These are phyloP conservation scores for Arbutus unedo DNA, from an alignment of 148 eudicot species.

Conservation along the genomic window DNA sequence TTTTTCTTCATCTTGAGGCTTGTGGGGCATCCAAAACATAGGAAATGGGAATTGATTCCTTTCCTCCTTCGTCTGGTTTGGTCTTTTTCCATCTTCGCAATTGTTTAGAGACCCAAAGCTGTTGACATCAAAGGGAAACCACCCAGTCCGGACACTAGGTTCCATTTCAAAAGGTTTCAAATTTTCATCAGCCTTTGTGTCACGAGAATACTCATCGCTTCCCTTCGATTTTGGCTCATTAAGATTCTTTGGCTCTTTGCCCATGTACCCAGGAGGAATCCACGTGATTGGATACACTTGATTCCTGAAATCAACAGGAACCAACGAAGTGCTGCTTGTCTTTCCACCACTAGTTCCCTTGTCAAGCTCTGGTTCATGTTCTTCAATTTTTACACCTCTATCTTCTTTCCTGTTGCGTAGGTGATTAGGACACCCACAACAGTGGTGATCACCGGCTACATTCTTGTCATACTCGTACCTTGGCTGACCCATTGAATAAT, in stretches of 20 bases:
- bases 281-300: slow-evolving; percentile 41
- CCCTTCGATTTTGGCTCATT: slow-evolving; percentile 14
- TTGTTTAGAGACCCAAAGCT: slow-evolving; percentile 26
- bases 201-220: slow-evolving; percentile 8
- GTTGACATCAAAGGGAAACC: slow-evolving; percentile 41
- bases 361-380: slow-evolving; percentile 40
- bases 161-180: slow-evolving; percentile 18
- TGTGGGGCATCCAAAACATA: slow-evolving; percentile 54
- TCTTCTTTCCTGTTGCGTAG: slow-evolving; percentile 31
- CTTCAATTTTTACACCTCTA: slow-evolving; percentile 45
- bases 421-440: slow-evolving; percentile 59
- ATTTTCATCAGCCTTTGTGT: slow-evolving; percentile 12
- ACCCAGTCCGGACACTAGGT: slow-evolving; percentile 27
- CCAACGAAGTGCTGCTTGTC: slow-evolving; percentile 26
- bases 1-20: slow-evolving; percentile 20
- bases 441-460: slow-evolving; percentile 31
- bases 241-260: slow-evolving; percentile 21
- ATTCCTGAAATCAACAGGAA: slow-evolving; percentile 30
- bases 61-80: slow-evolving; percentile 23
- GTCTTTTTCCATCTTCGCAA: slow-evolving; percentile 27
- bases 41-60: slow-evolving; percentile 37
- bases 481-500: slow-evolving; percentile 43
- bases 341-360: slow-evolving; percentile 12
- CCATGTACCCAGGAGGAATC: slow-evolving; percentile 44
- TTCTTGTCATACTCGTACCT: slow-evolving; percentile 49